Percentiles rank a stretch among this genome's conserved stretches.
Evolutionary conservation across 83 land plant species (phyloP).

Genomic region (Thuja plicata): DNA sequence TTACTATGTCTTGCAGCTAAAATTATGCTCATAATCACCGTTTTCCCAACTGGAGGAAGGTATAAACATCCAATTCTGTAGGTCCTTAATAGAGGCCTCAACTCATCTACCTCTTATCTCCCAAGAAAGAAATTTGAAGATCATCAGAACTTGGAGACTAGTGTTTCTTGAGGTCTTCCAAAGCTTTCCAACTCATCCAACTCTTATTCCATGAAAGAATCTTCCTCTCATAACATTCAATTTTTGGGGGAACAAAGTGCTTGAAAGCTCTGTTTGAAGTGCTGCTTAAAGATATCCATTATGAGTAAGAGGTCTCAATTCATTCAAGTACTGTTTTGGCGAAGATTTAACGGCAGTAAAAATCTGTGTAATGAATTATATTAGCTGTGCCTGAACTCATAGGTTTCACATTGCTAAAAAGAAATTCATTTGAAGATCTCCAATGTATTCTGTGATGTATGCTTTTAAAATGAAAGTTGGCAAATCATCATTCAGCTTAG

Average conservation of each 20-base stretch:
- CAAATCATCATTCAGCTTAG: background rate
- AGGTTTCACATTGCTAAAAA: background rate
- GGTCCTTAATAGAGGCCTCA: background rate
- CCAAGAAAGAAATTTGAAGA: background rate
- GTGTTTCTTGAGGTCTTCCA: background rate
- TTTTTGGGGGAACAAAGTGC: background rate
- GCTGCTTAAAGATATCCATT: background rate
- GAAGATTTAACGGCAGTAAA: background rate
- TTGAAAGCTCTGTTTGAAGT: background rate
- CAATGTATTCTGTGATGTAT: background rate
- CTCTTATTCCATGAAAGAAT: background rate
- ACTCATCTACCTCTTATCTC: background rate
- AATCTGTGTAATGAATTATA: background rate
- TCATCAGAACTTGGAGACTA: background rate
- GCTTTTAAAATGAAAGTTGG: background rate
- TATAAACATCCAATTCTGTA: too few relatives aligned
- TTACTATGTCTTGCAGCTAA: too few relatives aligned
- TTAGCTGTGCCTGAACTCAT: background rate
- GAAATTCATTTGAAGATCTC: background rate
- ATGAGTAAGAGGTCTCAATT: too few relatives aligned
- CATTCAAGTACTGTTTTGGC: background rate
- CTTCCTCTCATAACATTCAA: background rate
- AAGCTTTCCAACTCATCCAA: background rate
- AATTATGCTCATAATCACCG: too few relatives aligned
- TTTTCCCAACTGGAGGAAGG: too few relatives aligned